phyloP scores from a whole-genome alignment of 192 early-diverging fungal species.

The Rhizophagus prolifer region DNA sequence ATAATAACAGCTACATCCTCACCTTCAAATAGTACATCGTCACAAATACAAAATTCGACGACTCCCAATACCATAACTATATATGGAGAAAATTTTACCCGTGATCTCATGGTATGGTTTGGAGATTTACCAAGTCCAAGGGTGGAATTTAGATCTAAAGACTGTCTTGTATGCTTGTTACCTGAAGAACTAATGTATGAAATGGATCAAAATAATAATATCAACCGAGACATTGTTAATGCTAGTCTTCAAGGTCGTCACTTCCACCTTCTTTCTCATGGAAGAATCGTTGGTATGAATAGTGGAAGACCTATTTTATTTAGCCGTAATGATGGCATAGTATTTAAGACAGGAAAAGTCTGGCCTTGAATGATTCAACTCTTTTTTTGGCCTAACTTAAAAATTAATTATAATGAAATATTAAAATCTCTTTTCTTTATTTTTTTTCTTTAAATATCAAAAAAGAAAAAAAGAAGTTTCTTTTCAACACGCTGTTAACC shows the following conservation, averaged over 20 bases:
- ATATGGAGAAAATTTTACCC: constrained; percentile 69
- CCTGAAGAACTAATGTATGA: constrained; percentile 43
- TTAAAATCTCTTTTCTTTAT: no score
- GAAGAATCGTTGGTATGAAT: neutral
- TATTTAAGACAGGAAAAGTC: constrained; percentile 39
- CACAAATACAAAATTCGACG: constrained; percentile 2
- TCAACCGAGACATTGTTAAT: constrained; percentile 19
- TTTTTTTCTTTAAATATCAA: no score
- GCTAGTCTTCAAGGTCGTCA: constrained; percentile 18
- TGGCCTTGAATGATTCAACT: constrained; percentile 29
- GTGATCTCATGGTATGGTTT: constrained; percentile 72
- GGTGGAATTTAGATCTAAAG: constrained; percentile 49
- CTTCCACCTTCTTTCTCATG: neutral
- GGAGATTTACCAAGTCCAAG: constrained; percentile 57
- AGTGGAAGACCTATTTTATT: constrained; percentile 33
- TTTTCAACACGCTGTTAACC: no score
- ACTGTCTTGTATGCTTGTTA: constrained; percentile 44
- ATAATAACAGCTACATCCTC: constrained; percentile 20
- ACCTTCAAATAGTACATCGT: constrained; percentile 22
- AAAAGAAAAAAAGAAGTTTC: no score
- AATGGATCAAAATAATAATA: constrained; percentile 28
- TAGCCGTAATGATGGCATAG: constrained; percentile 40
- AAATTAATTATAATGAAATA: no score
- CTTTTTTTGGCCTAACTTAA: no score
- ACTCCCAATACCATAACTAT: constrained; percentile 49